Base-by-base conservation (phyloP, 2,329 filamentous ascomycete species). In the Curvularia lunata region DNA sequence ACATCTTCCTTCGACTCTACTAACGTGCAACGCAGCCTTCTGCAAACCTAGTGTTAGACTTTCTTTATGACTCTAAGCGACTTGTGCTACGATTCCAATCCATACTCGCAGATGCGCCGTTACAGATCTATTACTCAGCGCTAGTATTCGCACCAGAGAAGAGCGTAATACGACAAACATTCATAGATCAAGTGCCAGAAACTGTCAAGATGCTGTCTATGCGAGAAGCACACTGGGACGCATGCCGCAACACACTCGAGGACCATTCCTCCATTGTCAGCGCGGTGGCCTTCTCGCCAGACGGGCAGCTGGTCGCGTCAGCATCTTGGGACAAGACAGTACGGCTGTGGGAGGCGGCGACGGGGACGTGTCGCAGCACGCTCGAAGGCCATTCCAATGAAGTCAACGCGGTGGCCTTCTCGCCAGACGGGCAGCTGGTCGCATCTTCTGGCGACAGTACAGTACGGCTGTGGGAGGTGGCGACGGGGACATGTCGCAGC, bases 121-220 rank as follows among this genome's bases (percentile, higher is more conserved):
- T 80, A n/a, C 76, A 79, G 59, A 58, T 67, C 19, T 80, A 80
- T 59, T 69, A 48, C 6, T 75, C 74, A 10, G 75, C 71, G 2
- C 69, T 80, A 18, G 38, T 78, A 5, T 79, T 79, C 53, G 70
- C 68, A 52, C 76, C 72, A 12, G 59, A 65, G 48, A 53, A 16
- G 40, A 69, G 67, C 30, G 9, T 62, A 7, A 52, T 68, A 54
- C 53, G 50, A 47, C 45, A 54, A 41, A 59, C 27, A n/a, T 67
- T 65, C 41, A 25, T 37, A 4, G 37, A 48, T 10, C 37, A 62
- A 49, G 57, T 60, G 16, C 47, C 32, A 51, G 6, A 48, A 38
- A 16, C 19, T 16, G 40, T 59, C 9, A 46, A 58, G n/a, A 56
- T 64, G 48, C 32, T 66, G 4, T 56, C 54, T 30, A 48, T 13